Evolutionary conservation across 2,329 filamentous ascomycete genomes (phyloP).

Genomic region (Aspergillus fumigatiaffinis): DNA sequence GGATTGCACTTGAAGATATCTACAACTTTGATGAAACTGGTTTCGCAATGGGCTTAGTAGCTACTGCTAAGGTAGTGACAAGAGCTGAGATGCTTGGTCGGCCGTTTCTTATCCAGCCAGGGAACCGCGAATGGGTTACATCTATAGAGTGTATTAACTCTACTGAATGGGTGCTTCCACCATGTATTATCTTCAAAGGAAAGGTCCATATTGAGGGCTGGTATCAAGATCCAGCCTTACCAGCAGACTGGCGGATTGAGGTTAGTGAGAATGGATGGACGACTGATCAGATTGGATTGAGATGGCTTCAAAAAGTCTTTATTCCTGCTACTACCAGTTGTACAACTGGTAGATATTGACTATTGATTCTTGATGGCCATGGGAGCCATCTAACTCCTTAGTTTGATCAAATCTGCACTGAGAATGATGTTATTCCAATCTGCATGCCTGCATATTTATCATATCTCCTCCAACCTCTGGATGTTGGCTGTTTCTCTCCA

Average conservation of each 20-base stretch:
- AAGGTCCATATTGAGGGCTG: slow-evolving; percentile 7
- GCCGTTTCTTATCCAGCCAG: slow-evolving; percentile 7
- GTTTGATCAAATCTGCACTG: slow-evolving; percentile 33
- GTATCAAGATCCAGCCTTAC: slow-evolving; percentile 7
- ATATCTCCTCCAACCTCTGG: no score
- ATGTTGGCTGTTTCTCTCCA: no score
- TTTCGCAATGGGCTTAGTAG: slow-evolving; percentile 10
- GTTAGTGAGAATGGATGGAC: slow-evolving; percentile 33
- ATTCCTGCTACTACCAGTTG: slow-evolving; percentile 20
- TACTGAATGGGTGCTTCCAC: slow-evolving; percentile 5
- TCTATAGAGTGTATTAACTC: no score
- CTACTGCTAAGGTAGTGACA: slow-evolving; percentile 5
- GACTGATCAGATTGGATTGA: slow-evolving; percentile 30
- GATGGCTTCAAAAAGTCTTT: slow-evolving; percentile 35
- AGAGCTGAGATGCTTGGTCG: neutral
- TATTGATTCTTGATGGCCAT: slow-evolving; percentile 40
- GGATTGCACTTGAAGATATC: slow-evolving; percentile 3
- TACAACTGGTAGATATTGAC: slow-evolving; percentile 23
- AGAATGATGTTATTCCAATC: slow-evolving; percentile 33
- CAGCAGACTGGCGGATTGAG: slow-evolving; percentile 6
- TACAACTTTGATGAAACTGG: slow-evolving; percentile 2
- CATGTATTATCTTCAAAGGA: slow-evolving; percentile 12
- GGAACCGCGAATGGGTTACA: slow-evolving; percentile 15
- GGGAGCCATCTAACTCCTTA: slow-evolving; percentile 30
- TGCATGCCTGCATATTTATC: no score